Base-by-base conservation (phyloP, 2,329 filamentous ascomycete species). In the Paecilomyces dactylethromorphus region DNA sequence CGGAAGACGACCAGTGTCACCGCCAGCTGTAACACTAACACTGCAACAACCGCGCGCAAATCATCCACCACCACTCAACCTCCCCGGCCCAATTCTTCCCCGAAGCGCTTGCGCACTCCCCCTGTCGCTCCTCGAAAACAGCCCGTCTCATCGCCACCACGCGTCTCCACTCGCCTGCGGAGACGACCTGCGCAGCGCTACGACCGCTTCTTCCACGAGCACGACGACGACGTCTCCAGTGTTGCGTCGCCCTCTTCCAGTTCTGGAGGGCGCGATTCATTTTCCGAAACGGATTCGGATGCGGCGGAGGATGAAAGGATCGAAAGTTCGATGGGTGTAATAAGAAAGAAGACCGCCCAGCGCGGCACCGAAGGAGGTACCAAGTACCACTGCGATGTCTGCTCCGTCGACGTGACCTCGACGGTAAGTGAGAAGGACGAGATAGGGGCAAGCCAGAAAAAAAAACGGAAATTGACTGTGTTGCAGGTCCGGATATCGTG, bases 331-430 rank as follows among this genome's bases (percentile, higher is more conserved):
- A 97, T 97, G 93, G 92, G 92, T 67, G 89, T 96, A 70, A 96
- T 97, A 74, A 89, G 92, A 73, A 97, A 97, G 82, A 97, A 97
- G 80, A 94, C 91, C 60, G 90, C 89, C 65, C 87, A 88, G 58
- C 84, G 90, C 70, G 91, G 90, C 63, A 91, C 89, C 56, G 91
- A 97, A 72, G 92, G 90, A 54, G 90, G 90, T 63, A 90, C 92
- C 32, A 97, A 97, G 74, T 99, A 96, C 74, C 91, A 97, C 65
- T 99, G 94, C 80, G 95, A 99, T 75, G 88, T 96, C 60, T 99
- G 94, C 75, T 96, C 91, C 52, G 91, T 91, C 59, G 94, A 99
- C 74, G 96, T 99, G 66, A 99, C 94, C 53, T 94, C 92, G 4
- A 99, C 94, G 53, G 94, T 96, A 83, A 70, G 88, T 81, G 52